phyloP scores from a whole-genome alignment of 169 alveolate genomes.

The Cryptosporidium bovis region DNA sequence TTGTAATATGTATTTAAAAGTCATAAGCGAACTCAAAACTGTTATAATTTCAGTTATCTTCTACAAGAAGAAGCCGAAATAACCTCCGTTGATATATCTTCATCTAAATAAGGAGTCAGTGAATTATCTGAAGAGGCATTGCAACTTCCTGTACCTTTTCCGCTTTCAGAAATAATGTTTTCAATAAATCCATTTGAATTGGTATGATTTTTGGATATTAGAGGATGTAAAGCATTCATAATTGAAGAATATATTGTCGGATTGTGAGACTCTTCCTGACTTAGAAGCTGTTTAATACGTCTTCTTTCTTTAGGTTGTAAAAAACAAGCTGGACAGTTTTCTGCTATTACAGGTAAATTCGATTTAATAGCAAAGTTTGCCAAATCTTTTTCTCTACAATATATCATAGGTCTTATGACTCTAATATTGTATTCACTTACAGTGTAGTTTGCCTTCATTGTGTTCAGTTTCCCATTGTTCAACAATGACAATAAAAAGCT shows the following conservation, averaged over 20 bases:
- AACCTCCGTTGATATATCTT: no score
- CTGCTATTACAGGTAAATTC: slow-evolving; percentile 91
- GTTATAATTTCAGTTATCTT: no score
- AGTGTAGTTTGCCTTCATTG: slow-evolving; percentile 91
- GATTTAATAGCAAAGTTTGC: slow-evolving; percentile 86
- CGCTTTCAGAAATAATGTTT: no score
- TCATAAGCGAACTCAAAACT: no score
- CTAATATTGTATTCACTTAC: slow-evolving; percentile 89
- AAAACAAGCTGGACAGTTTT: slow-evolving; percentile 96
- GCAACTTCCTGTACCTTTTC: not conserved
- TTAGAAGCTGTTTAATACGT: slow-evolving; percentile 41
- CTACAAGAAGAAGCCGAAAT: no score
- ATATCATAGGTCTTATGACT: slow-evolving; percentile 91
- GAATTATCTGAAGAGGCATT: not conserved
- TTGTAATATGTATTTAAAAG: no score
- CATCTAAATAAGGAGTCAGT: not conserved
- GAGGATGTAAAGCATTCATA: slow-evolving; percentile 47
- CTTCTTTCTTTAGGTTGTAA: slow-evolving; percentile 92
- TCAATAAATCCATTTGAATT: not conserved
- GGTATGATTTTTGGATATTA: slow-evolving; percentile 48
- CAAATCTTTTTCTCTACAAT: slow-evolving; percentile 88
- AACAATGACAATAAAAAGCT: slow-evolving; percentile 91
- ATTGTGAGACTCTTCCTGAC: slow-evolving; percentile 65
- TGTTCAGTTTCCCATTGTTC: slow-evolving; percentile 92
- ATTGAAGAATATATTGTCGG: slow-evolving; percentile 49